phyloP scores from a whole-genome alignment of 495 filamentous ascomycete species.

The Xylaria venustula region DNA sequence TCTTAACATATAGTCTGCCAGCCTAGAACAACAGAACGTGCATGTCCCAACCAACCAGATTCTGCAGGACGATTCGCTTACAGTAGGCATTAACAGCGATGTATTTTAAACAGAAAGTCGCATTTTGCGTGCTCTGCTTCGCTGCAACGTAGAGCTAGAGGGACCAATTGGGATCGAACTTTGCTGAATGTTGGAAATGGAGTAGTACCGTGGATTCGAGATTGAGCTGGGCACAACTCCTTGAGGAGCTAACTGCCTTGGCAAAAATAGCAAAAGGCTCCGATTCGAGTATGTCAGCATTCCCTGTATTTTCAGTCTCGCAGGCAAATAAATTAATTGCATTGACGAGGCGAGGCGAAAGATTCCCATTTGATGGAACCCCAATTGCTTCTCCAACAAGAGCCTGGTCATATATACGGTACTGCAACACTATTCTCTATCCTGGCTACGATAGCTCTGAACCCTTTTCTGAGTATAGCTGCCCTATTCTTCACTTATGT shows the following conservation, averaged over 20 bases:
- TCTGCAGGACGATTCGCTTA: neutral
- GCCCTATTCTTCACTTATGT: too few species aligned
- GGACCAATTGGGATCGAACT: neutral
- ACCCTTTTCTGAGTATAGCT: too few species aligned
- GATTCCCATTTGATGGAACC: neutral
- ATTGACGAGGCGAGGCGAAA: neutral
- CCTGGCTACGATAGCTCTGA: too few species aligned
- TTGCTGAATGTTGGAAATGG: neutral
- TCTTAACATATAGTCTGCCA: neutral
- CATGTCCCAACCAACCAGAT: neutral
- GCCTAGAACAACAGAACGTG: constrained; percentile 5
- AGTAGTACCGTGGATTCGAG: too few species aligned
- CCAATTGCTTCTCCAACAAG: neutral
- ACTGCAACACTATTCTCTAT: too few species aligned
- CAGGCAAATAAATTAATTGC: neutral
- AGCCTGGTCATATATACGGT: neutral
- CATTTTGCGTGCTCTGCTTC: neutral
- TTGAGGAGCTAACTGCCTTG: neutral
- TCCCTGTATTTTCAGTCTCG: neutral
- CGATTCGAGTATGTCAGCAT: neutral
- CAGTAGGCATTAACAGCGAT: neutral
- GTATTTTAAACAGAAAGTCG: neutral
- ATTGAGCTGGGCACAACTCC: too few species aligned
- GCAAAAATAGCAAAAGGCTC: neutral
- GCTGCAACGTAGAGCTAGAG: neutral